phyloP scores from a whole-genome alignment of 129 eudicot species.

The Ambrosia trifida region DNA sequence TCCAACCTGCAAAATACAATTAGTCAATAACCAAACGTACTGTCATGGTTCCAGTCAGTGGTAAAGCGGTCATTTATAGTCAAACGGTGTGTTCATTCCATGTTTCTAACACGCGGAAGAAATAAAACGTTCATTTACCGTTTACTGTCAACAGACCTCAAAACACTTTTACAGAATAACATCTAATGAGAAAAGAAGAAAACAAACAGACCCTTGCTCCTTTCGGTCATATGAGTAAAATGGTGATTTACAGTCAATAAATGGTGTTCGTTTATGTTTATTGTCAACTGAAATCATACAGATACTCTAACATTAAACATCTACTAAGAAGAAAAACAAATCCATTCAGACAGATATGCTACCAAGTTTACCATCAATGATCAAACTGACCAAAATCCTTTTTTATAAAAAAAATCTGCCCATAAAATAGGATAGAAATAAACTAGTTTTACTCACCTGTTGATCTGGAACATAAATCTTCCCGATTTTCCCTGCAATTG shows the following conservation, averaged over 20 bases:
- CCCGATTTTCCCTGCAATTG: constrained; percentile 78
- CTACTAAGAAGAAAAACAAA: too few species aligned
- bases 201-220: not conserved
- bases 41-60: not conserved
- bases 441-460: constrained; percentile 53
- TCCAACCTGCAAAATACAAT: constrained; percentile 55
- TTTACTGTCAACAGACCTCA: not conserved
- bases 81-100: not conserved
- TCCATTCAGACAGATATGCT: not conserved
- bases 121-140: not conserved
- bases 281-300: too few species aligned
- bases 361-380: not conserved
- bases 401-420: not conserved
- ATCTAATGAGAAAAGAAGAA: not conserved
- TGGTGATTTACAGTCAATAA: too few species aligned
- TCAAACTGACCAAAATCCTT: not conserved
- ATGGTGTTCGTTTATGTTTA: too few species aligned
- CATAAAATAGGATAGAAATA: not conserved
- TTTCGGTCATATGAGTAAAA: not conserved
- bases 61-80: not conserved
- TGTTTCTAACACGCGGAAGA: not conserved
- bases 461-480: constrained; percentile 88
- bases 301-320: too few species aligned
- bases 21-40: not conserved
- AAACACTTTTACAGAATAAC: too few species aligned